Conservation (phyloP, 192 early-diverging fungal species). For the Gamsiella multidivaricata region DNA sequence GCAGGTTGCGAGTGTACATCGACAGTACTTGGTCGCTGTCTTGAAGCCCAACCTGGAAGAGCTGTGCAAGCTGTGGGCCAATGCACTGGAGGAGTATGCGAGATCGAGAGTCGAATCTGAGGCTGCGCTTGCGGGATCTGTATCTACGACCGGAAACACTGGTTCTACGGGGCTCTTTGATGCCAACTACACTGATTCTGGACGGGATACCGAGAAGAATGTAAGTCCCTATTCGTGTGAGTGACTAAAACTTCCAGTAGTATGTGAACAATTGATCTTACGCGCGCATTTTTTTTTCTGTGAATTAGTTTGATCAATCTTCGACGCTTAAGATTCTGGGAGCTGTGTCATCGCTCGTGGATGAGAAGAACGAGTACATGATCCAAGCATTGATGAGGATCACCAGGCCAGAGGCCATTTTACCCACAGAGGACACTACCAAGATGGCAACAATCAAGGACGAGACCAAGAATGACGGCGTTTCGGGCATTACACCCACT, state of each 20-base stretch:
- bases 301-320: constrained; percentile 62
- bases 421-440: background rate
- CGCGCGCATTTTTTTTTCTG: background rate
- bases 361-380: constrained; percentile 58
- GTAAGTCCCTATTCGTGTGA: constrained; percentile 49
- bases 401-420: constrained; percentile 13
- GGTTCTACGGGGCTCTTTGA: constrained; percentile 57
- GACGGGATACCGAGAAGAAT: constrained; percentile 73
- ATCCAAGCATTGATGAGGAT: constrained; percentile 54
- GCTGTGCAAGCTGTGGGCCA: constrained; percentile 72
- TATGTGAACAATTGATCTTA: background rate
- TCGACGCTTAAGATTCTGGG: constrained; percentile 70
- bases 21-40: constrained; percentile 70
- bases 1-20: constrained; percentile 71
- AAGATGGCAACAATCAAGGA: background rate
- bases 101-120: constrained; percentile 73
- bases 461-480: background rate
- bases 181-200: constrained; percentile 72
- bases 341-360: constrained; percentile 64
- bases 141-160: background rate
- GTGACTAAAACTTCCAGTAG: background rate
- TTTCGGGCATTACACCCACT: too few species aligned
- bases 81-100: constrained; percentile 71
- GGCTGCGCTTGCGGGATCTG: constrained; percentile 32
- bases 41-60: constrained; percentile 66